Evolutionary conservation across 371 early-diverging fungal species (phyloP), one percentile per base, ranked within the genome.

Genomic region (Mucor mucedo): DNA sequence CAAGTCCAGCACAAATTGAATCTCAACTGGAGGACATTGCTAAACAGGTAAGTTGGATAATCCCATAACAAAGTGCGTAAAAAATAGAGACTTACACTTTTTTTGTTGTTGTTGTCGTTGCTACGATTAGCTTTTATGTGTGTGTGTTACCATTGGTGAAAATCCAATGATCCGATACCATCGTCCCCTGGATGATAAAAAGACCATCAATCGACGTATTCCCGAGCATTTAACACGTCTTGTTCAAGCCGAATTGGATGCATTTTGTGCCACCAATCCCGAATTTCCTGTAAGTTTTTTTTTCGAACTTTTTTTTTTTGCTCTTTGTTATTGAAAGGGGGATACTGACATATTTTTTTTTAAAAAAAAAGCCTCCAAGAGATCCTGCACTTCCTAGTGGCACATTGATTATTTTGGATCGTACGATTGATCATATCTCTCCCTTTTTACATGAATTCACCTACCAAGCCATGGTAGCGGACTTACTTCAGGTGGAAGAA

Each of bases 401-500:
- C 48, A 87, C 89, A 29, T 64, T 98, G 32, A 76, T 98, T 29
- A 84, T 98, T 58, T 71, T 95, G 29, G 99, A 98, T 78, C 91
- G 99, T 58, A 87, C 93, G 3, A 80, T 95, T 49, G 99, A 98
- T 76, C 79, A 89, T 39, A 74, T 84, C 54, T 83, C 95, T 6
- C 97, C 99, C 1, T 76, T 97, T 21, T 70, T 97, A 32, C 98
- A 97, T 75, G 93, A 95, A 67, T 94, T 98, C 45, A 93, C 96
- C 0, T 98, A 96, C 65, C 96, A 98, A 76, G 95, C 97, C 3
- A 93, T 95, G 90, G 87, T 89, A 11, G 88, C 93, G 52, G 98
- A 98, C 70, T 72, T 95, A 40, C 66, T 95, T n/a, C 77, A 83
- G 14, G 83, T 93, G 14, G 89, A 91, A 68, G 85, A 91, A 61